Evolutionary conservation across 179 eudicot species (phyloP), one percentile per base, ranked within the genome.

Genomic region (Vitellaria paradoxa): DNA sequence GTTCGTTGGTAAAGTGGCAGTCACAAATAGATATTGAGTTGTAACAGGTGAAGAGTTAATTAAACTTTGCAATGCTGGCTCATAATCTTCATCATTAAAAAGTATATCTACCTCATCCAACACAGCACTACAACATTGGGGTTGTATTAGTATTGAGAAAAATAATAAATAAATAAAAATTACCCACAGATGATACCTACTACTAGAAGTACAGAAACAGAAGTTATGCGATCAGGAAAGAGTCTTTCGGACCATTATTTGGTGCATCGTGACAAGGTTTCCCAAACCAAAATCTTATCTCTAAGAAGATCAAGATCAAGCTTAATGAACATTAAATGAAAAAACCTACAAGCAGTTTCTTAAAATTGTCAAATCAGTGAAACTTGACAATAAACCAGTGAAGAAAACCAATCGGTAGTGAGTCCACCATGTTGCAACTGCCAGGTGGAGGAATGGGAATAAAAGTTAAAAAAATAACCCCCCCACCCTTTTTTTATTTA

Each of bases 81-180:
- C 96, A 80, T 93, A 96, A 60, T 90, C 99, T 60, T 91, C 99
- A 79, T 91, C n/a, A n/a, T n/a, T n/a, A n/a, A n/a, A n/a, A n/a
- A n/a, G n/a, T n/a, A n/a, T n/a, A n/a, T n/a, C n/a, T n/a, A n/a
- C n/a, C n/a, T n/a, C n/a, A n/a, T n/a, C n/a, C n/a, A n/a, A n/a
- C n/a, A n/a, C n/a, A n/a, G 87, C 97, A 86, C 99, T 96, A 93
- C 80, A 83, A 80, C 49, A 86, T 6, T 71, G 76, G 49, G 61
- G 70, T 77, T 40, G 59, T 57, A 49, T 70, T 57, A 70, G 57
- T 24, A 15, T 70, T 72, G 55, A 72, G 23, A 64, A 69, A 23
- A 50, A 14, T 49, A 18, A 62, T 59, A 57, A 13, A n/a, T 42
- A 13, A 37, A 65, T 18, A 23, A 65, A 11, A 52, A 24, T 42